Base-by-base conservation (phyloP, 1,284 basidiomycete species). In the Exobasidium cylindrosporum region DNA sequence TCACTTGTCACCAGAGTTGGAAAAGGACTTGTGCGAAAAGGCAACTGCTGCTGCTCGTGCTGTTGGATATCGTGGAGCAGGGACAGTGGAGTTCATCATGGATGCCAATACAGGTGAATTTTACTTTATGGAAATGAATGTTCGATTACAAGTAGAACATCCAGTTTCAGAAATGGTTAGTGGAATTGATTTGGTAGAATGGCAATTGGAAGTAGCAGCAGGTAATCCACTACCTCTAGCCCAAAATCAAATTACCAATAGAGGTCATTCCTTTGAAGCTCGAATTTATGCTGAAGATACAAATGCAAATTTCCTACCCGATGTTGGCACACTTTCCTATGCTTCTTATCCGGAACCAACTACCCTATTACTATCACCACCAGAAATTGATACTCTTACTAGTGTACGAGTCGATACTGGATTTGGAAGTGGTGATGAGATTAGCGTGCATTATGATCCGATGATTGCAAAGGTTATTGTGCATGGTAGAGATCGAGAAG, bases 91-190 rank as follows among this genome's bases (percentile, higher is more conserved):
- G 80, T 76, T 74, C 46, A 52, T 59, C 10, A 10, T 62, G 45
- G 62, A 44, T 29, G 69, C 70, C 3, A 40, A 64, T 31, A 56
- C 52, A 2, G 66, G 65, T 5, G 63, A 70, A 5, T 52, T 49
- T 49, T 73, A 64, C 64, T 76, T 76, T 62, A 70, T 74, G 69
- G 74, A 76, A 63, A 78, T 81, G 91, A 95, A 96, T 78, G 94
- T 91, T 3, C 86, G 93, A 54, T 80, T 97, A 31, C 93, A 96
- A 81, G 73, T 73, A 3, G 70, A 83, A 76, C 94, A 97, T 79
- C 92, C 92, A 6, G 90, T 97, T 21, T 94, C 93, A 0, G 93
- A 96, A 81, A 93, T 93, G 91, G 87, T 96, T 52, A 93, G 90
- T 0, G 90, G 92, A 0, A 83, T 92, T 40, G 93, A 97, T 75